phyloP scores from a whole-genome alignment of 2,329 filamentous ascomycete species.

The Penicillium palitans region DNA sequence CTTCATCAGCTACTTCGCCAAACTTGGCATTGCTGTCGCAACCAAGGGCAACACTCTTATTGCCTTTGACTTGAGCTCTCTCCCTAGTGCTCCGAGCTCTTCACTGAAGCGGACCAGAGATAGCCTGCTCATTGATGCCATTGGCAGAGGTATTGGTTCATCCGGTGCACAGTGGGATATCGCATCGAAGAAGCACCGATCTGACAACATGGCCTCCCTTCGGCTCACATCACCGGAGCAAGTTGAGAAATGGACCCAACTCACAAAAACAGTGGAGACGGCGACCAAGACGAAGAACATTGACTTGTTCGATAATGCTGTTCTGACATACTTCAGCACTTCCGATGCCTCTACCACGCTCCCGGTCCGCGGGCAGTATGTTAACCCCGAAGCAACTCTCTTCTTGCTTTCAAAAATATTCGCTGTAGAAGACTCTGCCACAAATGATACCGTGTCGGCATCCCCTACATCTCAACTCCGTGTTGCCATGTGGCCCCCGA shows the following conservation, averaged over 20 bases:
- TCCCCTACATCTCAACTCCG: slow-evolving; percentile 31
- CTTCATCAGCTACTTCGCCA: slow-evolving; percentile 48
- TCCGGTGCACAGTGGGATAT: slow-evolving; percentile 32
- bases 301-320: slow-evolving; percentile 37
- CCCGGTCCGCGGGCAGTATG: slow-evolving; percentile 28
- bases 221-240: slow-evolving; percentile 36
- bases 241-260: slow-evolving; percentile 36
- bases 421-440: slow-evolving; percentile 23
- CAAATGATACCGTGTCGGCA: slow-evolving; percentile 26
- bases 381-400: slow-evolving; percentile 40
- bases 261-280: slow-evolving; percentile 34
- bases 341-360: slow-evolving; percentile 24
- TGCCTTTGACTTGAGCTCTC: slow-evolving; percentile 45
- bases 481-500: slow-evolving; percentile 39
- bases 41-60: slow-evolving; percentile 44
- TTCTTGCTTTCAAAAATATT: slow-evolving; percentile 45
- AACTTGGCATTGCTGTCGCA: slow-evolving; percentile 46
- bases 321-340: slow-evolving; percentile 32
- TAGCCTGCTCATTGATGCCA: slow-evolving; percentile 45
- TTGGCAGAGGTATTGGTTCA: slow-evolving; percentile 43
- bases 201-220: slow-evolving; percentile 32
- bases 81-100: slow-evolving; percentile 29
- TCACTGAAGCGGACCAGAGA: slow-evolving; percentile 43
- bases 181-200: slow-evolving; percentile 32
- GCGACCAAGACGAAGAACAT: slow-evolving; percentile 31